These are phyloP conservation scores for Myxozyma neotropica DNA, from an alignment of 805 yeast species.

Conservation along the genomic window DNA sequence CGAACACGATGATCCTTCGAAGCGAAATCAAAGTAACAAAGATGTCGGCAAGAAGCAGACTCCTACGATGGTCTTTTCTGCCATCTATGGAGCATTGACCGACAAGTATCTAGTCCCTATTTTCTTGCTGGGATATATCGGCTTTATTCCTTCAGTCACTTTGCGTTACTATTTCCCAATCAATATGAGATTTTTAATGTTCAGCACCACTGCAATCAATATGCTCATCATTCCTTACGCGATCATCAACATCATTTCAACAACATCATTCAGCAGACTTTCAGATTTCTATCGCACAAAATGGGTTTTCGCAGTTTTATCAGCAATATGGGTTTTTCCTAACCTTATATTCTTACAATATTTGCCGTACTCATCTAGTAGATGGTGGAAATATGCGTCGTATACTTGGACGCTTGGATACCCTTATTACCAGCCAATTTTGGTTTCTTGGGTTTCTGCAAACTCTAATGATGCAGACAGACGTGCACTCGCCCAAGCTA, in stretches of 20 bases:
- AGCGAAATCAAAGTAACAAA: constrained; percentile 19
- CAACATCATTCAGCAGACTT: constrained; percentile 36
- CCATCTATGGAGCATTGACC: constrained; percentile 39
- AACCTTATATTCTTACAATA: constrained; percentile 37
- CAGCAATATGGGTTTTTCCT: constrained; percentile 33
- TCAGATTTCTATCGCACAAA: constrained; percentile 26
- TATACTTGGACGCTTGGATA: constrained; percentile 46
- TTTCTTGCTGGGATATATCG: constrained; percentile 28
- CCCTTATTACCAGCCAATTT: constrained; percentile 56
- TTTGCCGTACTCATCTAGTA: constrained; percentile 26
- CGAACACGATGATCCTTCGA: constrained; percentile 28
- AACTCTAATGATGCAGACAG: constrained; percentile 63
- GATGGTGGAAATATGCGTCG: constrained; percentile 32
- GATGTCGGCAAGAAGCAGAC: constrained; percentile 51
- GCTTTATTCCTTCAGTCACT: constrained; percentile 31
- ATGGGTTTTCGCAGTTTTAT: constrained; percentile 29
- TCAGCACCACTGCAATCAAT: constrained; percentile 54
- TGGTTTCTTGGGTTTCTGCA: constrained; percentile 62
- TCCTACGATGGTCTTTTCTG: constrained; percentile 46
- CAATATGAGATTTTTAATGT: constrained; percentile 53
- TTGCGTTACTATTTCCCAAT: constrained; percentile 46
- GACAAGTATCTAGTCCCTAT: constrained; percentile 26
- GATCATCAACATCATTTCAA: constrained; percentile 38
- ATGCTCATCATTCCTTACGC: constrained; percentile 56
- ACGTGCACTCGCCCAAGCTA: constrained; percentile 65